Base-by-base conservation (phyloP, 495 filamentous ascomycete species). In the Staphylotrichum tortipilum region DNA sequence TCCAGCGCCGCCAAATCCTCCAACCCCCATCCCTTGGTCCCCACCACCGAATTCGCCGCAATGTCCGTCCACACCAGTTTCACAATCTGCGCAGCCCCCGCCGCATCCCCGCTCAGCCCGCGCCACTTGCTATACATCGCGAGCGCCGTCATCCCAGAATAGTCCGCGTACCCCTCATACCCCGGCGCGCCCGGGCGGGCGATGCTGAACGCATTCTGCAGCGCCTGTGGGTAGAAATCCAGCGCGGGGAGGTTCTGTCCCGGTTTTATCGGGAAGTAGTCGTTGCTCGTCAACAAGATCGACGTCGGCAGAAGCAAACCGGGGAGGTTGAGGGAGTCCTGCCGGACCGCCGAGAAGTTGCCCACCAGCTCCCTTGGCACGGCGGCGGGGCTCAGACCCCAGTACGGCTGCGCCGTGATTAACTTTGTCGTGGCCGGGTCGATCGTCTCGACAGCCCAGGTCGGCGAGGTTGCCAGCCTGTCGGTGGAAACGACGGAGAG, bases 361-460 rank as follows among this genome's bases (percentile, higher is more conserved):
- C 3, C 4, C 10, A 14, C 6, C 3, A 35, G 28, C 0, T 1
- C 3, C 21, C 30, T 7, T 4, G 30, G 33, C 7, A 28, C 15
- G 6, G 31, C 18, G 21, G 33, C 17, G 14, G 17, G 2, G 28
- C 11, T 14, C 11, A 47, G 31, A 19, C 44, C 44, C 44, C 44
- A 47, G 22, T 36, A 31, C 11, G 44, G 44, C 14, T 47, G 44
- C 22, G 44, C 31, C n/a, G n/a, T n/a, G n/a, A n/a, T n/a, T n/a
- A n/a, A n/a, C n/a, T n/a, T n/a, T n/a, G 21, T 17, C 3, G 11
- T 45, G 19, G 21, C 17, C 19, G 31, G 1, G 21, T 10, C 3
- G 31, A 47, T 47, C 31, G 44, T 24, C 18, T 53, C 50, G 18
- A 53, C 30, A 15, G 37, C 44, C 51, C 51, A 53, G 35, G 30